phyloP scores from a whole-genome alignment of 306 rosid genomes.

The Casuarina cunninghamiana region DNA sequence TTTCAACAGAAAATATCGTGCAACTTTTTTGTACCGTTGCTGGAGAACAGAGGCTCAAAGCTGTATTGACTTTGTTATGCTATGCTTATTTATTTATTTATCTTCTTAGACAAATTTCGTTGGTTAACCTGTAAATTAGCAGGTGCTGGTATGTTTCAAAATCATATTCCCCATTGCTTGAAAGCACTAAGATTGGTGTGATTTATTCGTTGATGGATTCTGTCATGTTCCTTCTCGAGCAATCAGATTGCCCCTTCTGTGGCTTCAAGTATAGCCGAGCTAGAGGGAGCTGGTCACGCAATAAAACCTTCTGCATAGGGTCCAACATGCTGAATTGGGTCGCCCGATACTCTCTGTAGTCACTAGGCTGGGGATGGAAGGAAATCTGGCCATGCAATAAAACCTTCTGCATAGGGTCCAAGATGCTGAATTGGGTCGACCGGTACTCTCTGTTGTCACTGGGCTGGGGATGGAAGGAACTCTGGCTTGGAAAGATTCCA shows the following conservation, averaged over 20 bases:
- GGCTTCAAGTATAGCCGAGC: neutral
- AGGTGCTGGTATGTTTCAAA: neutral
- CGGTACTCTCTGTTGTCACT: neutral
- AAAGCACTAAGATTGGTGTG: neutral
- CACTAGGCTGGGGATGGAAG: neutral
- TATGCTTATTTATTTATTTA: neutral
- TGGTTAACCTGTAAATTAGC: constrained; percentile 26
- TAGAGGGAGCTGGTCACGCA: neutral
- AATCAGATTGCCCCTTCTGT: neutral
- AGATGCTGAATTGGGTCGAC: neutral
- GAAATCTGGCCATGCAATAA: neutral
- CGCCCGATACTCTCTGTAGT: neutral
- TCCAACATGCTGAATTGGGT: neutral
- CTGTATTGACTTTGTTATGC: constrained; percentile 5
- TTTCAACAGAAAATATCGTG: constrained; percentile 23
- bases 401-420: neutral
- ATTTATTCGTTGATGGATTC: neutral
- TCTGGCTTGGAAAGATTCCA: neutral
- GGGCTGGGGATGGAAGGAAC: neutral
- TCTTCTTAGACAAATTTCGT: neutral
- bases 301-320: neutral
- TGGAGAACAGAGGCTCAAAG: neutral
- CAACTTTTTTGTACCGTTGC: constrained; percentile 3
- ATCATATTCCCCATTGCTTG: neutral
- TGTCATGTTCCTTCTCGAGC: neutral